A percentile compares a stretch with the other conserved stretches of the same genome.
Evolutionary conservation across 352 stramenopile species (phyloP).

Genomic region (Pythium aphanidermatum): DNA sequence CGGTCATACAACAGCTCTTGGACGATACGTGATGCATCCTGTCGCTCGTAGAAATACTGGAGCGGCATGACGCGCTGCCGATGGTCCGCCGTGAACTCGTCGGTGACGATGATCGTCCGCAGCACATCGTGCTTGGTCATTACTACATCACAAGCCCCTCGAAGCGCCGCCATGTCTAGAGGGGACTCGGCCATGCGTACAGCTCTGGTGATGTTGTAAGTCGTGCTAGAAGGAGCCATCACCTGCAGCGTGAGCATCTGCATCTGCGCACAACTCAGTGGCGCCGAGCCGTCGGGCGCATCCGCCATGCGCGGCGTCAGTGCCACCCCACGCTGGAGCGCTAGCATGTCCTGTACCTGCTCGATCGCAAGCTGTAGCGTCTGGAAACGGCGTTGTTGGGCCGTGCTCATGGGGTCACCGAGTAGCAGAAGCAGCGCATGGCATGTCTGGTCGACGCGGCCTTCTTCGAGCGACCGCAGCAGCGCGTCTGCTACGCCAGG

Average conservation of each 20-base stretch:
- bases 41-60: constrained; percentile 15
- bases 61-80: constrained; percentile 27
- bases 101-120: constrained; percentile 30
- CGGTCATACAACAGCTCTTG: neutral
- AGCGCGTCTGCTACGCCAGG: constrained; percentile 14
- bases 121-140: constrained; percentile 39
- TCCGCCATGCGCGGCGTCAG: constrained; percentile 6
- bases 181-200: constrained; percentile 17
- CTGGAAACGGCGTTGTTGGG: constrained; percentile 12
- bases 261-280: constrained; percentile 44
- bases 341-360: constrained; percentile 7
- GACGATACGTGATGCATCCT: neutral
- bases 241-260: constrained; percentile 54
- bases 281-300: neutral
- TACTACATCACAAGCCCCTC: constrained; percentile 23
- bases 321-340: constrained; percentile 4
- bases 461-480: constrained; percentile 22
- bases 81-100: constrained; percentile 23
- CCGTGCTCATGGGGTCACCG: constrained; percentile 3
- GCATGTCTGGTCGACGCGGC: constrained; percentile 30
- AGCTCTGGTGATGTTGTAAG: constrained; percentile 46
- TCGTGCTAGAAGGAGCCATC: constrained; percentile 30
- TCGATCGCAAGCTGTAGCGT: constrained; percentile 14
- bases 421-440: constrained; percentile 35
- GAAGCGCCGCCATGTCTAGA: constrained; percentile 14